Base-by-base conservation (phyloP, 2,329 filamentous ascomycete species). In the Curvularia verruculosa region DNA sequence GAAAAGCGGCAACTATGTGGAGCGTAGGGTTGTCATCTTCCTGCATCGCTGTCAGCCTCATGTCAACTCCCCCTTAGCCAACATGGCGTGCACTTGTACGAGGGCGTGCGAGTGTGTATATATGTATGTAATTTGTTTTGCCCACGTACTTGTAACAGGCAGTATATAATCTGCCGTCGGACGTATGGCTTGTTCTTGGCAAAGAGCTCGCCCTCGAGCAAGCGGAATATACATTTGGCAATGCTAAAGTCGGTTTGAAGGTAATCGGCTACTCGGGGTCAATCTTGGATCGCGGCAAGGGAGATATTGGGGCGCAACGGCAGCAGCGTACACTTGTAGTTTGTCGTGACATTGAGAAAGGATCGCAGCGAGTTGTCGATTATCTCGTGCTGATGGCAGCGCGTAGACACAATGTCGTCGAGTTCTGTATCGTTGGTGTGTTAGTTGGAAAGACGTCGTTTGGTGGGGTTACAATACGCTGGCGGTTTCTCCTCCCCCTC, bases 91-190 rank as follows among this genome's bases (percentile, higher is more conserved):
- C 13, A 15, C 31, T 34, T 34, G 13, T 34, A 8, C 13, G 4
- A 3, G 34, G 6, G 15, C 15, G 13, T 34, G 4, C 13, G 4
- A 3, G 34, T 7, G 15, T 36, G 6, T 36, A 18, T 18, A 7
- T 36, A 7, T 36, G 15, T n/a, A 2, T 18, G 34, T n/a, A n/a
- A n/a, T n/a, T n/a, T n/a, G n/a, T n/a, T 15, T 36, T 36, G 15
- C 34, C 34, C 31, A 61, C 75, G 45, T 77, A 87, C 85, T 79
- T 88, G 85, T 51, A 97, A 80, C 50, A 99, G 82, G 75, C 92
- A 93, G 77, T 96, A 92, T 64, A 98, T 87, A 70, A 99, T 92
- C 79, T 98, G 95, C 43, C 87, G 90, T 61, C 94, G 90, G 61
- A 98, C 90, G 78, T 99, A 98, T 55, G 92, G 89, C 65, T 86